These are phyloP conservation scores for Suhomyces terraborum DNA, from an alignment of 1,139 yeast genomes.

Conservation along the genomic window DNA sequence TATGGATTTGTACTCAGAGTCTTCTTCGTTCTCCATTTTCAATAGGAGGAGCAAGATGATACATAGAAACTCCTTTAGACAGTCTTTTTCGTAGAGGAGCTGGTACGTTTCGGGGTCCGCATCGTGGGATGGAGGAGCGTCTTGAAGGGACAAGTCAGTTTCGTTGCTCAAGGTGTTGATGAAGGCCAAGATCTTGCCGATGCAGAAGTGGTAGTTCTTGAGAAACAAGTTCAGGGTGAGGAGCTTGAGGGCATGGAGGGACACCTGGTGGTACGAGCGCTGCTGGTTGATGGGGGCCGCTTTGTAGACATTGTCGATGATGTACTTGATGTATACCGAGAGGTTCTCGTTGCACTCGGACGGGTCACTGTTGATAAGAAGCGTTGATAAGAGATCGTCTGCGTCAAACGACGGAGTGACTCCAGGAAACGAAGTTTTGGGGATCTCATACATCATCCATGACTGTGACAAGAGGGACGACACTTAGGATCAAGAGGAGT, in stretches of 20 bases:
- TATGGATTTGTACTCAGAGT: slow-evolving; percentile 10
- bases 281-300: slow-evolving; percentile 16
- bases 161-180: slow-evolving; percentile 26
- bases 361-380: slow-evolving; percentile 41
- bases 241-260: slow-evolving; percentile 38
- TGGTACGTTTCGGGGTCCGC: slow-evolving; percentile 16
- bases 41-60: slow-evolving; percentile 37
- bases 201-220: slow-evolving; percentile 40
- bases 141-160: slow-evolving; percentile 7
- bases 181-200: slow-evolving; percentile 44
- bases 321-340: slow-evolving; percentile 37
- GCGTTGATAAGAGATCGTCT: slow-evolving; percentile 8
- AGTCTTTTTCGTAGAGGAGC: slow-evolving; percentile 25
- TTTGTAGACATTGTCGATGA: slow-evolving; percentile 34
- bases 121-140: too few relatives aligned
- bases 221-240: slow-evolving; percentile 43
- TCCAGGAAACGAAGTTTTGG: slow-evolving; percentile 11
- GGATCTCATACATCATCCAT: slow-evolving; percentile 9
- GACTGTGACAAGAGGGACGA: too few relatives aligned
- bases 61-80: slow-evolving; percentile 41
- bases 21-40: slow-evolving; percentile 32
- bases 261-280: slow-evolving; percentile 35
- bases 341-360: slow-evolving; percentile 45
- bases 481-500: too few relatives aligned
- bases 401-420: slow-evolving; percentile 3